A percentile compares a stretch with the other conserved stretches of the same genome.
Evolutionary conservation across 2,329 filamentous ascomycete genomes (phyloP).

Genomic region (Cladosporium phlei): DNA sequence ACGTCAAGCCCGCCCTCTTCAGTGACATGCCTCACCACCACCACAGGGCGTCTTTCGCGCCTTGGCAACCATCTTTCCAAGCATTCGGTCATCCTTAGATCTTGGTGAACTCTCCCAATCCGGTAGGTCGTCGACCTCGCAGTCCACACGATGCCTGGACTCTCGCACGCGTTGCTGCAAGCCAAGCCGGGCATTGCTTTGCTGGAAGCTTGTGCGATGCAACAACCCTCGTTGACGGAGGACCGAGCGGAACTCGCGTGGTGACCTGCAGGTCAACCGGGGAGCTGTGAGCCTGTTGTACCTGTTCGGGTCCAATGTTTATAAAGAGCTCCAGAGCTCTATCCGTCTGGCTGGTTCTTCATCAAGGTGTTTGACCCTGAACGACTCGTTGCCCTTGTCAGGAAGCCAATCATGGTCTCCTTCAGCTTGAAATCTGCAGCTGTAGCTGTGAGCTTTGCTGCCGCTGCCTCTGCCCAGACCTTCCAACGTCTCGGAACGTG

Average conservation of each 20-base stretch:
- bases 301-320: not conserved
- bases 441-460: conserved; percentile 4
- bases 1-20: not conserved
- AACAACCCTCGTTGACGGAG: not conserved
- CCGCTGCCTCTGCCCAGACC: conserved; percentile 42
- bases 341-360: not conserved
- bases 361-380: conserved; percentile 12
- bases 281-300: not conserved
- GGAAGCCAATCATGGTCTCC: conserved; percentile 12
- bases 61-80: conserved; percentile 9
- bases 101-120: not conserved
- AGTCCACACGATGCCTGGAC: conserved; percentile 5
- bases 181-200: conserved; percentile 11
- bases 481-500: conserved; percentile 53
- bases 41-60: conserved; percentile 3
- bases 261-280: conserved; percentile 8
- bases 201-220: conserved; percentile 6
- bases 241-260: conserved; percentile 3
- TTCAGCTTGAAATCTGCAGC: conserved; percentile 10
- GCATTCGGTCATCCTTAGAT: conserved; percentile 5
- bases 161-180: conserved; percentile 10
- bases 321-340: conserved; percentile 7
- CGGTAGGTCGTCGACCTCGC: conserved; percentile 5
- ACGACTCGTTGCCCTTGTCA: not conserved
- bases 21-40: no score